Conservation (phyloP, 306 rosid genomes). For the Cucumis hystrix region DNA sequence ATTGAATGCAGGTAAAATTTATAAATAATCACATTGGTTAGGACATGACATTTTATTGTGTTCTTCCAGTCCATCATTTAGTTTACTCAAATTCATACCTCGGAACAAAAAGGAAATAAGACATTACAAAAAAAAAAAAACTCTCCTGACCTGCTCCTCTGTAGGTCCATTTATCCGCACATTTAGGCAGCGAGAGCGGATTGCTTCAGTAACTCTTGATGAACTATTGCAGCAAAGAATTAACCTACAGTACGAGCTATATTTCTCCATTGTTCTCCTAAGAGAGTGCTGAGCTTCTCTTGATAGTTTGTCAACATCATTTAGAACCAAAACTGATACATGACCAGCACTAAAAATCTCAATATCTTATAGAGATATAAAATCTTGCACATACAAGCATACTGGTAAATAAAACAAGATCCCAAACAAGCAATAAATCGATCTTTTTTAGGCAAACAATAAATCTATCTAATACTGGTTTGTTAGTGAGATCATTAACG, state of each 20-base stretch:
- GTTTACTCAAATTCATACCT: not conserved
- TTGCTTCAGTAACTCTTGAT: constrained; percentile 92
- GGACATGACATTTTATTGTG: not conserved
- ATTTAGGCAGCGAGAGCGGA: constrained; percentile 88
- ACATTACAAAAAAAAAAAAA: not conserved
- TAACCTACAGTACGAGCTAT: constrained; percentile 78
- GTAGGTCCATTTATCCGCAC: constrained; percentile 73
- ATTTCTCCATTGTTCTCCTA: constrained; percentile 93
- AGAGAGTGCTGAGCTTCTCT: constrained; percentile 95
- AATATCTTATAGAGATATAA: not conserved
- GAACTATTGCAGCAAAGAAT: constrained; percentile 92
- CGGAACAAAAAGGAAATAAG: not conserved
- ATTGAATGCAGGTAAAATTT: not conserved
- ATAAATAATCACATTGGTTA: not conserved
- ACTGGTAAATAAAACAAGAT: not conserved
- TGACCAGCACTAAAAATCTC: not conserved
- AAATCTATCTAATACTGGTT: not conserved
- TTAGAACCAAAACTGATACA: constrained; percentile 63
- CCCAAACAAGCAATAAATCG: not conserved
- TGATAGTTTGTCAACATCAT: constrained; percentile 89
- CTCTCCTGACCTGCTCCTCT: constrained; percentile 52
- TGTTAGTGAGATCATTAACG: not conserved
- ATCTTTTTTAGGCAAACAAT: not conserved
- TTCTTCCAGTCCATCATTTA: not conserved
- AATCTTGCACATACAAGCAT: not conserved